Percentiles rank a stretch among this genome's conserved stretches.
These are phyloP conservation scores for Rubroshorea leprosula DNA, from an alignment of 345 rosid genomes.

Conservation along the genomic window DNA sequence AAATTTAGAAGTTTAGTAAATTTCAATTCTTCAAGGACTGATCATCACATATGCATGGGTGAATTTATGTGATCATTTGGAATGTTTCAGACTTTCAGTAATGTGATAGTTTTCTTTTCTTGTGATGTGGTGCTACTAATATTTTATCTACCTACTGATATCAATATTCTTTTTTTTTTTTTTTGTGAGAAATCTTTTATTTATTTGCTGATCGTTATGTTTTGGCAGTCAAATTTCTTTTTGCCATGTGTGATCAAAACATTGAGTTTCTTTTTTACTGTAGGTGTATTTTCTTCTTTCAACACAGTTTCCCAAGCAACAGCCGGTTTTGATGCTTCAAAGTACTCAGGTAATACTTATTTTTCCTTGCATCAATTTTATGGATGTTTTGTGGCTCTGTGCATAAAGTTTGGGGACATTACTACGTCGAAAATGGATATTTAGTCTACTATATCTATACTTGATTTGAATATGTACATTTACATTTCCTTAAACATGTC, in stretches of 20 bases:
- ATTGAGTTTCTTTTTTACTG: neutral
- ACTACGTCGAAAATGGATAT: too few species aligned
- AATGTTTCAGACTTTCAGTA: neutral
- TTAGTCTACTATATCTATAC: too few species aligned
- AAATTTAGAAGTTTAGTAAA: too few species aligned
- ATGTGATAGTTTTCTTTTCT: neutral
- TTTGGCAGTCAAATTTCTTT: neutral
- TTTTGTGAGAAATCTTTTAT: neutral
- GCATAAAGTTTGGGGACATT: constrained; percentile 63
- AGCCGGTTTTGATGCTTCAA: constrained; percentile 67
- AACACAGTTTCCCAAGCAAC: constrained; percentile 85
- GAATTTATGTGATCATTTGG: neutral
- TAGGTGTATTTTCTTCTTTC: constrained; percentile 70
- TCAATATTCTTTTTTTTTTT: too few species aligned
- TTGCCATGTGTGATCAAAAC: neutral
- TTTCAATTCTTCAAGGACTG: neutral
- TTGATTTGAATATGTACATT: too few species aligned
- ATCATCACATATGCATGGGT: neutral
- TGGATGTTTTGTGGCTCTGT: neutral
- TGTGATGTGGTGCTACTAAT: neutral
- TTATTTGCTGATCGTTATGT: neutral
- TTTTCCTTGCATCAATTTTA: neutral
- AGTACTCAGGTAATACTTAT: constrained; percentile 63
- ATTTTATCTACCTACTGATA: neutral
- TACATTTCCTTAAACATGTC: too few species aligned